Evolutionary conservation across 495 filamentous ascomycete species (phyloP), one percentile per base, ranked within the genome.

Genomic region (Aspergillus avenaceus): DNA sequence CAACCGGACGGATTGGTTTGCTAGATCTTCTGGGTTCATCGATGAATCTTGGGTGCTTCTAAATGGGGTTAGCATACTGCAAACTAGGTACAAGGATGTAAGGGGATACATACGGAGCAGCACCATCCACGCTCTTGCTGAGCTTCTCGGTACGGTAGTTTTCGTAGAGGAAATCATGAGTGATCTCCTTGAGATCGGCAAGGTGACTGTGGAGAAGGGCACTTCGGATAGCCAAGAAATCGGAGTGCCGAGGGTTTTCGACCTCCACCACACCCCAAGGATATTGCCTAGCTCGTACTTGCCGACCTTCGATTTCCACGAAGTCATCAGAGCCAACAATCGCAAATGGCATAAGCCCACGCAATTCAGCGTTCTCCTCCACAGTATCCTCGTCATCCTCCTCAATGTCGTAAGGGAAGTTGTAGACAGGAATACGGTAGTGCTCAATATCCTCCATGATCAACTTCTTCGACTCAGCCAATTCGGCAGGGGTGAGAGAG

Each of bases 71-170:
- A 76, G 34, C n/a, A 27, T 13, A 2, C 13, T 12, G 8, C 25
- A 38, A 8, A 7, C 24, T 3, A 24, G 5, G 45, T 13, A 19
- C 9, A 26, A 16, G 1, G 3, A 23, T n/a, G 5, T 1, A 5
- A 19, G 32, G 42, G 49, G 45, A 32, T 41, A 88, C 90, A 55
- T 87, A 97, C 92, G 82, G 80, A 78, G 82, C 77, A 71, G 83
- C 81, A 69, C 91, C 91, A 63, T 96, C 91, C 47, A 97, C 92
- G 68, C 91, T 96, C 87, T 97, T 98, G 80, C 88, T 95, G 54
- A 98, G 85, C 75, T 97, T 97, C 86, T 98, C 95, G 62, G 93
- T 98, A 87, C 93, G 89, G 81, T 98, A 98, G 76, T 98, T 98
- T 67, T 98, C 93, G 68, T 98, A 98, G 27, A 98, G 81, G 87